Base-by-base conservation (phyloP, 2,329 filamentous ascomycete species). In the Sclerotinia minor region DNA sequence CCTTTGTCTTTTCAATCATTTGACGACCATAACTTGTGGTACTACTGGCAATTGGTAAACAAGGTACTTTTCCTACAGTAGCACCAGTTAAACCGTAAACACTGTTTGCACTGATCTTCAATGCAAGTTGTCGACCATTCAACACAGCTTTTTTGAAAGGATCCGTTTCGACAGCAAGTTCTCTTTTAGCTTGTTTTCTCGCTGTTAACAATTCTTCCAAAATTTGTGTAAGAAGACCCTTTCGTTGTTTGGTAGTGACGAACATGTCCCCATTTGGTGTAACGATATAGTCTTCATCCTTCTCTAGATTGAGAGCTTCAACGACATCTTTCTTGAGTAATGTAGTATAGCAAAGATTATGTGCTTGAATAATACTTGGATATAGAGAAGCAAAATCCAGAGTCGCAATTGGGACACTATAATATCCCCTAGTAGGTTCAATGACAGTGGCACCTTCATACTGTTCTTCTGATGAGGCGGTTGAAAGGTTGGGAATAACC, bases 331-430 rank as follows among this genome's bases (percentile, higher is more conserved):
- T 92, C 77, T 91, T 94, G 53, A 98, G 81, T 44, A 98, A 82
- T 0, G 95, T 99, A 0, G 95, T 99, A 78, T 99, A 99, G 79
- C 95, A 99, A 29, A 99, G 86, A 73, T 99, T 99, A 80, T 99
- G 95, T 0, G 95, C 95, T 80, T 98, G 94, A 79, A 99, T 99
- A 76, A 99, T 99, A 82, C 94, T 97, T 29, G 95, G 95, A 75
- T 99, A 99, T 71, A 99, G 89, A 44, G 95, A 98, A 7, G 95
- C 95, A 74, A 99, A 99, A 92, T 99, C 95, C 54, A 99, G 89
- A 0, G 95, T 99, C 1, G 95, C 95, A 71, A 99, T 91, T 1
- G 95, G 95, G 35, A 96, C 92, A 75, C 95, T 89, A 79, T 99
- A 98, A 79, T 96, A 99, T 44, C 92, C 93, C 79, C 94, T 88